phyloP scores from a whole-genome alignment of 2,329 filamentous ascomycete genomes.

The Fusarium succisae region DNA sequence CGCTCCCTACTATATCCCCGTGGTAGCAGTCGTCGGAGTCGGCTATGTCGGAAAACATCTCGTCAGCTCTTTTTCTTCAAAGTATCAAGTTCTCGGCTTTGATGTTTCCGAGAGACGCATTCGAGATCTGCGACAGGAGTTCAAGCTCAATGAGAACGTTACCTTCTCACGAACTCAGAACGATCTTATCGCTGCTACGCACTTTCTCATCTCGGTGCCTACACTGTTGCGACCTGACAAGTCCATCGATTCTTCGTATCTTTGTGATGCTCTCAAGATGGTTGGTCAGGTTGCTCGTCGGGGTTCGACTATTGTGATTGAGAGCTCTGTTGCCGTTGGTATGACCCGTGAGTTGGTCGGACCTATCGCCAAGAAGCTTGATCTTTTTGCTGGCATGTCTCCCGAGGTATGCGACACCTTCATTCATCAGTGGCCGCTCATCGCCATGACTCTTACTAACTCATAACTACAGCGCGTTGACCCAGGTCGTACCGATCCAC shows the following conservation, averaged over 20 bases:
- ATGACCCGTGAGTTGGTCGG: neutral
- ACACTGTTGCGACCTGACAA: neutral
- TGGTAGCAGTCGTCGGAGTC: neutral
- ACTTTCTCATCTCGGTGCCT: neutral
- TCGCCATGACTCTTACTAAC: neutral
- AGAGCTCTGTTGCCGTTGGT: neutral
- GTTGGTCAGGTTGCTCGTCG: neutral
- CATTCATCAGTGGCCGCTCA: no score
- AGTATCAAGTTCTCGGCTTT: neutral
- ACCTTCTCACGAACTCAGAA: neutral
- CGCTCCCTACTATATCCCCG: neutral
- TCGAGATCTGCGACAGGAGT: neutral
- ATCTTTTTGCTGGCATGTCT: neutral
- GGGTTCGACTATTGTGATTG: neutral
- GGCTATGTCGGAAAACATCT: neutral
- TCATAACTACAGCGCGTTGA: neutral
- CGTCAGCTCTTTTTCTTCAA: neutral
- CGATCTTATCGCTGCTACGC: neutral
- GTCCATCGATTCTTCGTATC: neutral
- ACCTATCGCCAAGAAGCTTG: neutral
- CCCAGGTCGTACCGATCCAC: neutral
- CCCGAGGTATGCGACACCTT: neutral
- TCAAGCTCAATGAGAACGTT: neutral
- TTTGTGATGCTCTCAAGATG: neutral
- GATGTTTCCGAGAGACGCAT: neutral